Evolutionary conservation across 2,329 filamentous ascomycete genomes (phyloP), one percentile per base, ranked within the genome.

Genomic region (Teratosphaeria nubilosa): DNA sequence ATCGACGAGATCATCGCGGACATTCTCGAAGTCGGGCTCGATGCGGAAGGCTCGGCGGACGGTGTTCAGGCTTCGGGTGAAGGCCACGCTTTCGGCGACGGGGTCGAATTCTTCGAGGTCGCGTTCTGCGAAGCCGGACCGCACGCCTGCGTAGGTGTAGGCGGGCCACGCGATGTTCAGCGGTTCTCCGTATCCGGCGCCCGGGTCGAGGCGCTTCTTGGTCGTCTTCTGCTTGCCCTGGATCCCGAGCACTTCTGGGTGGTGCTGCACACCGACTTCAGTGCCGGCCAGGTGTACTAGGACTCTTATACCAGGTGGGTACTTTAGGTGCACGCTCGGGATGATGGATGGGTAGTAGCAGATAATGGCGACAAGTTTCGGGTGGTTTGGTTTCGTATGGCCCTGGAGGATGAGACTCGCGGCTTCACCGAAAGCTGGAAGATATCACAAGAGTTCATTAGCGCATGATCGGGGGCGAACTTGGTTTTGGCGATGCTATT

Each of bases 91-190:
- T 1, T 86, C 82, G 0, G 80, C 80, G 2, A 87, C 75, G 10
- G 79, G 76, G 62, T 90, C 80, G 64, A 84, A 90, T 63, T 86
- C 82, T 2, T 87, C 84, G 32, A 88, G 70, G 58, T 89, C 83
- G 22, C 80, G 78, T 71, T 91, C 87, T 0, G 87, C 87, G 62
- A 91, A 91, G 0, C 88, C 88, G 0, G 82, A 74, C 55, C 82
- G 74, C 0, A 73, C 81, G 60, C 78, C 75, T 11, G 78, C 76
- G 63, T 86, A 86, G 0, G 77, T 77, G 66, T 79, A 84, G 3
- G 77, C 72, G 50, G 73, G 73, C 59, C 77, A 75, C 53, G 72
- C 69, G n/a, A 77, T 70, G 57, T 74, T 73, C 25, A 77, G 69
- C 37, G 75, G 67, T 3, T 80, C 68, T 34, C 77, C 81, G 10